Evolutionary conservation across 805 yeast genomes (phyloP), one percentile per base, ranked within the genome.

Genomic region (Candida odintsovae): DNA sequence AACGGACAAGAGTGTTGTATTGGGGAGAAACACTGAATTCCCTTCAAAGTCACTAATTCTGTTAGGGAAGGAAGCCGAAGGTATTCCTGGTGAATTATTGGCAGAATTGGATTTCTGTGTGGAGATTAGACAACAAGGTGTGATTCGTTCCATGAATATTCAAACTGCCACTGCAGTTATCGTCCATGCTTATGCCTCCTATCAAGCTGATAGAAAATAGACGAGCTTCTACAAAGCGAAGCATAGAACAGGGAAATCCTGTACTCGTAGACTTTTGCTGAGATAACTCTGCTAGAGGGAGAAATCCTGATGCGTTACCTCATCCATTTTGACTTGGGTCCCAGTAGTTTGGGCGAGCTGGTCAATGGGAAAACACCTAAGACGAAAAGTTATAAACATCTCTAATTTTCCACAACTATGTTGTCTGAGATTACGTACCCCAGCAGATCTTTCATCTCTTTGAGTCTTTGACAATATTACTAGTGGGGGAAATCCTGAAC

Each of bases 111-210:
- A 90, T 60, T 70, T 82, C 54, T 90, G 97, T 62, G 80, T 92
- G 37, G 96, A 90, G 59, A 90, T 90, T 55, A 87, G 89, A 60
- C 98, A 90, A 62, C 83, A 80, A 37, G 98, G 98, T 15, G 90
- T 90, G 16, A 81, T 92, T 37, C 74, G 98, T 54, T 90, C 97
- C 1, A 90, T 90, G 98, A 90, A 90, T 59, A 90, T 90, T 50
- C 98, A 90, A 67, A 90, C 97, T 0, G 98, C 97, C 1, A 83
- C 97, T 0, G 98, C 97, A 0, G 90, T 90, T 19, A 79, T 90
- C 43, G 96, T 90, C 7, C 95, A 90, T 65, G 94, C 97, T 0
- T 90, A 92, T 58, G 81, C 95, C 1, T 51, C 60, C 3, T 36
- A 13, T 15, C 39, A 36, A 36, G 39, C 23, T 36, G 36, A 33